Percentiles rank a stretch among this genome's conserved stretches.
phyloP scores from a whole-genome alignment of 129 eudicot genomes.

The Tagetes erecta region DNA sequence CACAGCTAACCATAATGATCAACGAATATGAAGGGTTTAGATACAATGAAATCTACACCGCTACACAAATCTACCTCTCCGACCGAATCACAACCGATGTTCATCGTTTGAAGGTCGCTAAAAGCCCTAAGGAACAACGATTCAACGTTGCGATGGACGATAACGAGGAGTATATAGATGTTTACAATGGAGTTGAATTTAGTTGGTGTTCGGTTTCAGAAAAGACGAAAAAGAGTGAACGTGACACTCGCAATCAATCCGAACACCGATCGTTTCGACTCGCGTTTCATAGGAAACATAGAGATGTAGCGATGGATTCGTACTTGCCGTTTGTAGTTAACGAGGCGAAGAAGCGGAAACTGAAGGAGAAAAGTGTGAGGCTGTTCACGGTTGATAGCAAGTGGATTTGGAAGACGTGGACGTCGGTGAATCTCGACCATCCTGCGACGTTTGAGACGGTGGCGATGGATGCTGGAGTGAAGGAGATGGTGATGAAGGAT shows the following conservation, averaged over 20 bases:
- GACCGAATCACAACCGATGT: slow-evolving; percentile 44
- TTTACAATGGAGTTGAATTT: slow-evolving; percentile 16
- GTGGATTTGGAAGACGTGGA: slow-evolving; percentile 35
- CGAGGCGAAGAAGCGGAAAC: slow-evolving; percentile 38
- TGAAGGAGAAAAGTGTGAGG: slow-evolving; percentile 44
- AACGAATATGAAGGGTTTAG: slow-evolving; percentile 48
- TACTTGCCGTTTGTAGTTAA: slow-evolving; percentile 47
- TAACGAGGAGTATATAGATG: slow-evolving; percentile 38
- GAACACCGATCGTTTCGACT: slow-evolving; percentile 31
- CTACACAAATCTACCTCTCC: slow-evolving; percentile 58
- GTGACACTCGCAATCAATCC: background rate
- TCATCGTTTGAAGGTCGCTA: slow-evolving; percentile 43
- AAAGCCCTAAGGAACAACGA: slow-evolving; percentile 39
- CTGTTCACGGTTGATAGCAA: slow-evolving; percentile 44
- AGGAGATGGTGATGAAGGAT: slow-evolving; percentile 46
- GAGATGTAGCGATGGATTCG: slow-evolving; percentile 35
- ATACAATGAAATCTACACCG: slow-evolving; percentile 56
- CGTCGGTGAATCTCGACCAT: slow-evolving; percentile 47
- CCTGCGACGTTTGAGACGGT: slow-evolving; percentile 44
- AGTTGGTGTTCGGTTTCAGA: slow-evolving; percentile 44
- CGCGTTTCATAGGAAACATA: slow-evolving; percentile 37
- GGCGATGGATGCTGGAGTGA: slow-evolving; percentile 53
- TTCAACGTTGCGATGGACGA: slow-evolving; percentile 41
- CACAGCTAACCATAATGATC: slow-evolving; percentile 39
- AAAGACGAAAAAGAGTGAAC: slow-evolving; percentile 24